Percentiles rank a stretch among this genome's conserved stretches.
These are phyloP conservation scores for Paraglomus brasilianum DNA, from an alignment of 192 early-diverging fungal species.

Conservation along the genomic window DNA sequence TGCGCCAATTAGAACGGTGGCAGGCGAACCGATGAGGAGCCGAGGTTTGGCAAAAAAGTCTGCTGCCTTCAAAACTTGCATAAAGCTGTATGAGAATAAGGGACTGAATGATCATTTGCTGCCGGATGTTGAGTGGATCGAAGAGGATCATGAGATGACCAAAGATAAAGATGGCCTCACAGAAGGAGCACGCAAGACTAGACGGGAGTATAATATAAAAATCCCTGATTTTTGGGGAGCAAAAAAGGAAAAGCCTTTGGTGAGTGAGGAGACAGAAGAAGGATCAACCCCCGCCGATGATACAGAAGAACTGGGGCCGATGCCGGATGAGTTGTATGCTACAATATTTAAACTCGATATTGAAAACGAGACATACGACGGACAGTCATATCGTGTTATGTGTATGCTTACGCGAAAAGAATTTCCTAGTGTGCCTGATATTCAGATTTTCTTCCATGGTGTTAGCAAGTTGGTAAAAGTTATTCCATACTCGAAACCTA, in stretches of 20 bases:
- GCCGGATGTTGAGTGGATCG: conserved; percentile 45
- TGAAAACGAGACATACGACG: conserved; percentile 29
- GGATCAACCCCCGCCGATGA: background rate
- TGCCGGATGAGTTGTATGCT: conserved; percentile 30
- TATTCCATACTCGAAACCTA: background rate
- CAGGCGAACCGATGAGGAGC: conserved; percentile 52
- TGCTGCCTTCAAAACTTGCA: conserved; percentile 69
- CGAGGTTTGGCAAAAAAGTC: conserved; percentile 66
- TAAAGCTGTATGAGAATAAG: conserved; percentile 62
- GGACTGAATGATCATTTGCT: conserved; percentile 75
- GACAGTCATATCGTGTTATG: conserved; percentile 39
- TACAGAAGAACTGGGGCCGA: background rate
- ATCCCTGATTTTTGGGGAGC: conserved; percentile 44
- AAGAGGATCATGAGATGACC: conserved; percentile 29
- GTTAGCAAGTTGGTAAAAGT: conserved; percentile 30
- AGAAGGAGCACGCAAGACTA: conserved; percentile 31
- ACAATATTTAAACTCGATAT: conserved; percentile 38
- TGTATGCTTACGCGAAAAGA: conserved; percentile 46
- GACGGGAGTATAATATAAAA: conserved; percentile 28
- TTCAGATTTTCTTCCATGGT: conserved; percentile 40
- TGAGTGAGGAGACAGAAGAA: background rate
- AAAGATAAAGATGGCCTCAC: conserved; percentile 22
- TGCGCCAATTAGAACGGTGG: conserved; percentile 55
- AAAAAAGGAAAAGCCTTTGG: conserved; percentile 5
- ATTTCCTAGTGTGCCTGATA: conserved; percentile 37